phyloP scores from a whole-genome alignment of 2,329 filamentous ascomycete genomes.

The Fusarium miscanthi region DNA sequence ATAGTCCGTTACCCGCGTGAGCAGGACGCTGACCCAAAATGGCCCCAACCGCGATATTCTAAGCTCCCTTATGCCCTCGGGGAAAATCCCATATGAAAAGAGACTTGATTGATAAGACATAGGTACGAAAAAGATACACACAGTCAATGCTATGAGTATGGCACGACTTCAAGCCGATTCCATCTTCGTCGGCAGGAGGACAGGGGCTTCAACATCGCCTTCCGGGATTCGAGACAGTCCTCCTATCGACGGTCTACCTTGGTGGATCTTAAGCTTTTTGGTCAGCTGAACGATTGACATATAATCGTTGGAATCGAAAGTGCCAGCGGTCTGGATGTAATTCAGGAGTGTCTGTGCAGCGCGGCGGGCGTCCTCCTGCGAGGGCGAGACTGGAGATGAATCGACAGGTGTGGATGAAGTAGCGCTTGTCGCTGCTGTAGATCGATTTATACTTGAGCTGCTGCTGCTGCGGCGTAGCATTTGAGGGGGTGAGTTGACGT shows the following conservation, averaged over 20 bases:
- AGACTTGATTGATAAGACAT: constrained; percentile 26
- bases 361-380: constrained; percentile 85
- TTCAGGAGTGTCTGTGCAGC: constrained; percentile 84
- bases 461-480: constrained; percentile 50
- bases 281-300: constrained; percentile 82
- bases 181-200: constrained; percentile 45
- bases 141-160: neutral
- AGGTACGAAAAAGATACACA: constrained; percentile 21
- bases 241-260: constrained; percentile 53
- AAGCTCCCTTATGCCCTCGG: neutral
- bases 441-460: constrained; percentile 50
- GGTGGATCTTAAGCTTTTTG: constrained; percentile 81
- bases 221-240: constrained; percentile 67
- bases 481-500: constrained; percentile 53
- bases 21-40: constrained; percentile 11
- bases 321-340: constrained; percentile 80
- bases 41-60: constrained; percentile 12
- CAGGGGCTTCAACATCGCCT: constrained; percentile 63
- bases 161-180: constrained; percentile 43
- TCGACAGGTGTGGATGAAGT: constrained; percentile 53
- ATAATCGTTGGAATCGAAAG: constrained; percentile 82
- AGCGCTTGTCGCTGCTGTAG: constrained; percentile 30
- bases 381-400: constrained; percentile 73
- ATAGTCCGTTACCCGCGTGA: constrained; percentile 11
- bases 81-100: constrained; percentile 1